Percentiles rank a stretch among this genome's conserved stretches.
These are phyloP conservation scores for Lignosus rhinocerotis DNA, from an alignment of 1,284 basidiomycete genomes.

Conservation along the genomic window DNA sequence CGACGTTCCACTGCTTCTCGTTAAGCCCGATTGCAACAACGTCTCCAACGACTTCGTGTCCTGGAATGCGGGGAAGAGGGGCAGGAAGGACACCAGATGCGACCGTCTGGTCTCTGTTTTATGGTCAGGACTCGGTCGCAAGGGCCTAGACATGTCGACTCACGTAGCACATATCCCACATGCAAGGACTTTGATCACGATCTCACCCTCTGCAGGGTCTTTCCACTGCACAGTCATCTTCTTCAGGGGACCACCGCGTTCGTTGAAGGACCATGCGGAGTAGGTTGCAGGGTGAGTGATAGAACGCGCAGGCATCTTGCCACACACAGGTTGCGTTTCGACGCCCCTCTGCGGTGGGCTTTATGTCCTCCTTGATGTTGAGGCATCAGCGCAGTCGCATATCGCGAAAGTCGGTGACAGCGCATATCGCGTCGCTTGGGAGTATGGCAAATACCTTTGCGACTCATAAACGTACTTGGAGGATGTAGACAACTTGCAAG, in stretches of 20 bases:
- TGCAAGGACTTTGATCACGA: constrained; percentile 37
- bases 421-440: no score
- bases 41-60: constrained; percentile 30
- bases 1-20: constrained; percentile 24
- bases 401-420: no score
- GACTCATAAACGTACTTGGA: no score
- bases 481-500: no score
- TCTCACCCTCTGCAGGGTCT: constrained; percentile 32
- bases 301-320: no score
- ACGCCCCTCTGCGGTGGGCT: no score
- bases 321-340: no score
- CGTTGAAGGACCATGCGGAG: constrained; percentile 29
- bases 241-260: constrained; percentile 21
- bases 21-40: constrained; percentile 20
- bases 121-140: not conserved
- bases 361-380: not conserved
- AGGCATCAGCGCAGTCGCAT: no score
- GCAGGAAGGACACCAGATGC: constrained; percentile 20
- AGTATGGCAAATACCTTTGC: no score
- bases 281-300: constrained; percentile 31
- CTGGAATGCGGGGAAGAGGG: constrained; percentile 24
- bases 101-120: constrained; percentile 24
- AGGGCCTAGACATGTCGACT: not conserved
- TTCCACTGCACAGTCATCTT: constrained; percentile 32
- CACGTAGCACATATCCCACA: constrained; percentile 30